A percentile compares a stretch with the other conserved stretches of the same genome.
Conservation (phyloP, 2,329 filamentous ascomycete genomes). For the Phyllosticta citribraziliensis region DNA sequence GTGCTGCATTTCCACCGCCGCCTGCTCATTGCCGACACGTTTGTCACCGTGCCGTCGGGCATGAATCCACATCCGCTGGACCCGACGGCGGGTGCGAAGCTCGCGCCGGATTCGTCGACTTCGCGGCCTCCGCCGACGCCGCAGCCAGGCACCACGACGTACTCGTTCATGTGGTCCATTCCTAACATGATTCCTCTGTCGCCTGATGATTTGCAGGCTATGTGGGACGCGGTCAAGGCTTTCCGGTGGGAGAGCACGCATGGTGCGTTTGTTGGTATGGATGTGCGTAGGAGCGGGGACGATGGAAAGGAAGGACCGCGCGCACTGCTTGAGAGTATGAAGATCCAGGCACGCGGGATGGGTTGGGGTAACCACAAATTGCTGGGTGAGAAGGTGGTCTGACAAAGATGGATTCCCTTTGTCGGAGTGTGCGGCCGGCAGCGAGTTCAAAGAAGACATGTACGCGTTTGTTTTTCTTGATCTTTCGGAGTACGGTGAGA, state of each 20-base stretch:
- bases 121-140: neutral
- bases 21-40: conserved; percentile 68
- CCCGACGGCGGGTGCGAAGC: neutral
- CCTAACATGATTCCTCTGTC: conserved; percentile 64
- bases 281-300: conserved; percentile 41
- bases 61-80: neutral
- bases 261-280: conserved; percentile 55
- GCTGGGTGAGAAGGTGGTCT: neutral
- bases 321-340: conserved; percentile 64
- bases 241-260: conserved; percentile 57
- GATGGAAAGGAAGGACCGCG: conserved; percentile 43
- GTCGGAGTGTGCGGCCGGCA: neutral
- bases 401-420: neutral
- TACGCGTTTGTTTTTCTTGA: neutral
- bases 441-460: neutral
- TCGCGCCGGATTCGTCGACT: neutral
- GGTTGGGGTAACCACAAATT: conserved; percentile 21
- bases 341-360: conserved; percentile 50
- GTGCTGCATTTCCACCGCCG: conserved; percentile 51
- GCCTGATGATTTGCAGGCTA: conserved; percentile 52
- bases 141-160: conserved; percentile 30
- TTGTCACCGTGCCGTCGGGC: conserved; percentile 56
- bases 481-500: neutral
- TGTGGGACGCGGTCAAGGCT: conserved; percentile 58
- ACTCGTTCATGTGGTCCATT: conserved; percentile 67